Base-by-base conservation (phyloP, 2,329 filamentous ascomycete genomes). In the Cladosporium austrohemisphaericum region DNA sequence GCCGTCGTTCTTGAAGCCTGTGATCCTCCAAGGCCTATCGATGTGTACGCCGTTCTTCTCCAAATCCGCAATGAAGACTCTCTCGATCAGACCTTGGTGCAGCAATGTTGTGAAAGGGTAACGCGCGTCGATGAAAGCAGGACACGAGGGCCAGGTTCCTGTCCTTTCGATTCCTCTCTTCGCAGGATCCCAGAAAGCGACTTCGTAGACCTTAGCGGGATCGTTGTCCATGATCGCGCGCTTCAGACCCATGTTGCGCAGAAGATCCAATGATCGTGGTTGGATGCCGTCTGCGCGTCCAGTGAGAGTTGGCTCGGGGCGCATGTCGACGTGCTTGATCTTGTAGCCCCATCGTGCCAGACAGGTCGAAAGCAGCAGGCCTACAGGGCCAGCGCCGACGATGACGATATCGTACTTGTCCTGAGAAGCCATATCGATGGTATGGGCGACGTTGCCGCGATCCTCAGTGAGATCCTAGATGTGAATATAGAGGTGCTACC, bases 321-420 rank as follows among this genome's bases (percentile, higher is more conserved):
- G 80, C 70, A 94, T 95, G 71, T 95, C 91, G 64, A 95, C 89
- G 71, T 95, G 89, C 75, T 92, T 95, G 69, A 96, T 88, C 68
- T 83, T 89, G 76, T 95, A 96, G 16, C 91, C 91, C 88, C 90
- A 95, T 73, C 90, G 79, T 53, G 88, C 87, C 54, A 96, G 79
- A 65, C 87, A 92, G 23, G 90, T 90, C 7, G 89, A 93, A 19
- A 95, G 78, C 71, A 94, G 84, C 51, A 95, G 79, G 49, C 91
- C 91, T 32, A 91, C 89, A 3, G 91, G 91, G 13, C 91, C 91
- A 49, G 91, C 91, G 56, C 91, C 91, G 49, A 95, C 78, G 57
- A 95, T 90, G 59, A 95, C 89, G 43, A 79, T 78, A 61, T 86
- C 83, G 69, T 82, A 84, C 47, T 71, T 76, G 50, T 78, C 74